These are phyloP conservation scores for Anthracocystis setariae DNA, from an alignment of 1,284 basidiomycete species.

Conservation along the genomic window DNA sequence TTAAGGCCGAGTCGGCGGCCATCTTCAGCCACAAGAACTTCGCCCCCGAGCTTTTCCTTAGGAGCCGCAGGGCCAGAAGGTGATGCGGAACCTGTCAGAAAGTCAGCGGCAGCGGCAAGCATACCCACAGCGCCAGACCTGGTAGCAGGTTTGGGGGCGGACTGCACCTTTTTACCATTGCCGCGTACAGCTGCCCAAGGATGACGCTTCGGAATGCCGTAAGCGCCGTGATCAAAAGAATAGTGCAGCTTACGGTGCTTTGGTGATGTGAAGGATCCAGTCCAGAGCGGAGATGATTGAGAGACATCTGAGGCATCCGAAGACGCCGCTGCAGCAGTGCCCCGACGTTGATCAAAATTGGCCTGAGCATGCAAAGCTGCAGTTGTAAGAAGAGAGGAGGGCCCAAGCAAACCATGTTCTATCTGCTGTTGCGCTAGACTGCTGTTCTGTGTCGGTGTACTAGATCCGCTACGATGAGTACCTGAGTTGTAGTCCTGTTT, in stretches of 20 bases:
- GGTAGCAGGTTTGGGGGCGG: conserved; percentile 22
- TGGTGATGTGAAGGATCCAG: conserved; percentile 27
- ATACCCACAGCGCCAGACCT: conserved; percentile 56
- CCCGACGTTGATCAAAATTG: conserved; percentile 21
- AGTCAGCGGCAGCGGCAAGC: conserved; percentile 61
- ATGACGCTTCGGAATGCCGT: conserved; percentile 69
- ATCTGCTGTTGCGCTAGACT: conserved; percentile 27
- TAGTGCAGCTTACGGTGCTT: conserved; percentile 38
- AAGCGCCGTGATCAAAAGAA: conserved; percentile 67
- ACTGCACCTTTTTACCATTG: conserved; percentile 55
- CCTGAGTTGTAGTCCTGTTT: conserved; percentile 35
- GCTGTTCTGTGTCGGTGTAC: conserved; percentile 35
- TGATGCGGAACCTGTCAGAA: conserved; percentile 43
- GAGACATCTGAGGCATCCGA: conserved; percentile 16
- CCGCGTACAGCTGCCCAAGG: conserved; percentile 51
- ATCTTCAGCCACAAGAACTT: conserved; percentile 21
- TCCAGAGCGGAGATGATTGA: conserved; percentile 33
- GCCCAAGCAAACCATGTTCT: conserved; percentile 21
- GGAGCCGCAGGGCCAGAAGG: conserved; percentile 14
- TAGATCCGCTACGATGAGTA: conserved; percentile 32
- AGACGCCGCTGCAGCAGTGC: conserved; percentile 13
- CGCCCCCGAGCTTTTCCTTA: conserved; percentile 37
- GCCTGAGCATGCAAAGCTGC: conserved; percentile 13
- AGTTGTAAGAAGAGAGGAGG: conserved; percentile 22
- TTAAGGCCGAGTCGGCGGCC: conserved; percentile 49